Evolutionary conservation across 164 flowering plant species (phyloP), one percentile per base, ranked within the genome.

Genomic region (Euptelea pleiosperma): DNA sequence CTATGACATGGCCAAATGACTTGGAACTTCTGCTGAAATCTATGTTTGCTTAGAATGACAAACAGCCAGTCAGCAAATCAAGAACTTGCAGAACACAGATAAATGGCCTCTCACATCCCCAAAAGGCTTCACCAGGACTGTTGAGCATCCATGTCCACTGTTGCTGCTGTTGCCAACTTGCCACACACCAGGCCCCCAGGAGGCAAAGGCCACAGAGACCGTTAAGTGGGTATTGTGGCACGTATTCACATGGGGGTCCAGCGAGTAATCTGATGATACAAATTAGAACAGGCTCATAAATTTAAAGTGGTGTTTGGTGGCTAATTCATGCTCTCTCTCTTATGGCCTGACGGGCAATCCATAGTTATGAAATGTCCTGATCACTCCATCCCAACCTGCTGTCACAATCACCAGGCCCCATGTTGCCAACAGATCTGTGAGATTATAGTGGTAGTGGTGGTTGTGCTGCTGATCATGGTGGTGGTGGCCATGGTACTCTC

Each of bases 331-430:
- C 21, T 12, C 10, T 29, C 16, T 51, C 24, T 43, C n/a, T n/a
- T n/a, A 70, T 35, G 70, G 67, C 65, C 77, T 67, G 37, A 77
- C 43, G 5, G 98, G 98, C 71, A 86, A 67, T 51, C 98, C 98
- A 66, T 79, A 87, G 70, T 89, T 91, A 57, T 83, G 98, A 67
- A 77, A 87, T 6, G 89, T 80, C 63, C 79, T 72, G 65, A 92
- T 86, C 25, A 30, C 64, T 14, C 98, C 97, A 71, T 90, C 87
- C 62, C 55, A 72, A 29, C 81, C 73, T 3, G 85, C 98, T 0
- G 92, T 79, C 25, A 88, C 94, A 43, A 93, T 84, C 36, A 85
- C 94, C 10, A 79, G 69, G 37, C 94, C 91, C 96, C 97, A 87
- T 14, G 84, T 55, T 1, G 76, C 68, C 0, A 82, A 63, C 18